Base-by-base conservation (phyloP, 345 rosid genomes). In the Lepidium aucheri region DNA sequence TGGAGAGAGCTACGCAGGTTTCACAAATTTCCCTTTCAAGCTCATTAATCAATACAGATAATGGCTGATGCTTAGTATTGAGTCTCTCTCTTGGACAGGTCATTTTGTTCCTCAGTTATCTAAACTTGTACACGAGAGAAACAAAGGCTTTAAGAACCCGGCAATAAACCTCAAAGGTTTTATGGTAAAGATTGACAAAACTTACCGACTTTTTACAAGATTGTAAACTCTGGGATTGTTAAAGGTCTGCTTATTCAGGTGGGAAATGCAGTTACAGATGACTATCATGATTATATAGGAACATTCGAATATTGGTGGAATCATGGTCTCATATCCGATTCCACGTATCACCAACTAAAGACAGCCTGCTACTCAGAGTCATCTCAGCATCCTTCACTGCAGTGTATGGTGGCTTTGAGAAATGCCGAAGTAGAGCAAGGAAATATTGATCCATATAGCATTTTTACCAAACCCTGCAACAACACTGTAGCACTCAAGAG, bases 1-100 rank as follows among this genome's bases (percentile, higher is more conserved):
- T 28, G 99, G 99, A 60, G 96, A 94, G 76, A 90, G 99, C 80
- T 94, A 94, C 77, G 96, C 88, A 86, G 99, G 98, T 89, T 46
- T 16, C 67, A 46, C 8, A 18, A 14, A 52, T 16, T 32, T 36
- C 28, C 13, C 33, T 56, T 18, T 36, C 9, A 47, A 36, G 38
- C 67, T 53, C 47, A 15, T 26, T 28, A 28, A 8, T 28, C 10
- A 28, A 18, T 12, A 39, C 40, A 35, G 9, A 54, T 36, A n/a
- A 9, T 28, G 9, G 53, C 26, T 38, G 33, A 22, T 65, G 58
- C 36, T 40, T 46, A 41, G 1, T 43, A 35, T 34, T 22, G 12
- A 42, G 15, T 58, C 15, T 67, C 36, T 59, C 22, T 28, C 11
- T 75, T 79, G 39, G 9, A 72, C 87, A 89, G 98, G 97, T 59